Conservation (phyloP, 176 grass and related monocot genomes). For the Oryza coarctata region DNA sequence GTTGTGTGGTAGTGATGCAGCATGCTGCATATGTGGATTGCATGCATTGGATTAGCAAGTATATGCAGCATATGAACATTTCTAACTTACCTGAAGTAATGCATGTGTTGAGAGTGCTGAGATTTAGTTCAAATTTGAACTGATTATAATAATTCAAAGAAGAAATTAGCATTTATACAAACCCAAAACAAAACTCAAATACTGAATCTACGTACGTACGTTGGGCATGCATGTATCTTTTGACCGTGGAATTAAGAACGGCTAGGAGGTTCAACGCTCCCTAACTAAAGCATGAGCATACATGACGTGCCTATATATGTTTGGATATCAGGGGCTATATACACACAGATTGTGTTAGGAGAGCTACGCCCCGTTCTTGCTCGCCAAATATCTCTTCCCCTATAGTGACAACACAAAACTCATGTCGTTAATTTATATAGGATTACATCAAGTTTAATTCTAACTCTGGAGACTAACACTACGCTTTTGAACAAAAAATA, state of each 20-base stretch:
- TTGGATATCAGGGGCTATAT: neutral
- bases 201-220: neutral
- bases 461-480: neutral
- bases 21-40: neutral
- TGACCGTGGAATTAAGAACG: neutral
- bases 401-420: neutral
- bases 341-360: neutral
- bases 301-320: neutral
- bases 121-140: neutral
- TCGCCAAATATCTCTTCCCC: neutral
- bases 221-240: neutral
- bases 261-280: slow-evolving; percentile 26
- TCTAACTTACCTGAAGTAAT: neutral
- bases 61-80: neutral
- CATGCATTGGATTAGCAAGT: neutral
- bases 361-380: neutral
- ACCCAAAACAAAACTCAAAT: neutral
- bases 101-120: neutral
- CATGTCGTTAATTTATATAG: neutral
- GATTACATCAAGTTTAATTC: neutral
- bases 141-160: neutral
- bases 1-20: too few relatives aligned
- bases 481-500: neutral
- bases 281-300: slow-evolving; percentile 13
- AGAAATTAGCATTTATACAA: neutral